Evolutionary conservation across 2,329 filamentous ascomycete species (phyloP).

Genomic region (Hypoxylon sp.): DNA sequence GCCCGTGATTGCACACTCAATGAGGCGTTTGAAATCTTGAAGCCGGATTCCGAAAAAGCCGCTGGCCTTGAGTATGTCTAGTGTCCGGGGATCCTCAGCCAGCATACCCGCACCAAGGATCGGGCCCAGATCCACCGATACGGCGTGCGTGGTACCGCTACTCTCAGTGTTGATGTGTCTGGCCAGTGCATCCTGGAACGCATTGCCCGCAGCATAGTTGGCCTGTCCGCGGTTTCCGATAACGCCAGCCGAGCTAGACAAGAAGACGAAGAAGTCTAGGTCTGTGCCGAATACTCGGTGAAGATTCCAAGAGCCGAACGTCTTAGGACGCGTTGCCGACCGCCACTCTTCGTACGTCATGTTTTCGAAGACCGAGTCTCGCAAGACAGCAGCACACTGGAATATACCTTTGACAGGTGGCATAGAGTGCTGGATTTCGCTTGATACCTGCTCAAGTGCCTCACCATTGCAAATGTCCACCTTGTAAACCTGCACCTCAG

Average conservation of each 20-base stretch:
- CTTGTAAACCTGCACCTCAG: conserved; percentile 54
- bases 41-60: conserved; percentile 69
- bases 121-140: conserved; percentile 65
- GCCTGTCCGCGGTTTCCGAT: conserved; percentile 70
- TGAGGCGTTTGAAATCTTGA: conserved; percentile 62
- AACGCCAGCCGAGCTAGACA: conserved; percentile 68
- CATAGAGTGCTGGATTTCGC: conserved; percentile 49
- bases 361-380: conserved; percentile 43
- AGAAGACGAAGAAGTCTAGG: conserved; percentile 59
- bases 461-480: conserved; percentile 60
- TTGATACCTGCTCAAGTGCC: conserved; percentile 48
- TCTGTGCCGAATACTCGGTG: conserved; percentile 54
- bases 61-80: conserved; percentile 63
- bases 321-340: conserved; percentile 62
- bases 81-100: conserved; percentile 61
- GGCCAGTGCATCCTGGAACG: conserved; percentile 64
- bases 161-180: conserved; percentile 50
- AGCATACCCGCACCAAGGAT: conserved; percentile 69
- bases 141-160: conserved; percentile 51
- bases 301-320: conserved; percentile 63
- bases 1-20: conserved; percentile 62
- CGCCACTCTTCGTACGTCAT: conserved; percentile 56
- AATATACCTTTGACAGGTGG: conserved; percentile 56
- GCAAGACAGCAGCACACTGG: conserved; percentile 56
- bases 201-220: conserved; percentile 70